Evolutionary conservation across 192 early-diverging fungal species (phyloP), one percentile per base, ranked within the genome.

Genomic region (Entomortierella lignicola): DNA sequence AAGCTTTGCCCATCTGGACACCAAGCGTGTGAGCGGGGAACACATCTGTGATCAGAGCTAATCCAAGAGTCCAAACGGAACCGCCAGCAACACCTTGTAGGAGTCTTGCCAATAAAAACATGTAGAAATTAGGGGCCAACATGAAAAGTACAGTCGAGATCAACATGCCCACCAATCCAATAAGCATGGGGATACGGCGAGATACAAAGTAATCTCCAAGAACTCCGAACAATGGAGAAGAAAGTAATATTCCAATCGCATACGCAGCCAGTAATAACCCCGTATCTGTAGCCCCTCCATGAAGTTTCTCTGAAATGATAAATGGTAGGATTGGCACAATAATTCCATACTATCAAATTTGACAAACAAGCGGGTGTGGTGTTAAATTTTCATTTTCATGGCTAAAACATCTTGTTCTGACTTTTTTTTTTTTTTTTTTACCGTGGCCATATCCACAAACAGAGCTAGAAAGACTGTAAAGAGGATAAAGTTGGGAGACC

Each of bases 281-380:
- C 30, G 89, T 87, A 54, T 86, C 80, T 2, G 79, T 77, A 15
- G 86, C 85, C 50, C 85, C 85, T 69, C 87, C 85, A n/a, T 83
- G 67, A 44, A 89, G 71, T 60, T 83, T 79, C 11, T 92, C 87
- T 43, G 84, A 81, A 0, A 94, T 84, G 8, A 94, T 86, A 30
- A 89, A 83, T n/a, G 92, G 92, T 23, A 92, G 75, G 50, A 90
- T 88, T 6, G 92, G 92, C 8, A 94, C 87, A 26, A 91, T 87
- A n/a, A 92, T 83, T 26, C 92, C 92, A 59, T 94, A 92, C 75
- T 79, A 67, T 21, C 34, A 6, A 21, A 11, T n/a, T 18, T n/a
- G n/a, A 59, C 12, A 47, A 11, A 43, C n/a, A n/a, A n/a, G n/a
- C n/a, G n/a, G n/a, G 26, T 25, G n/a, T 17, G 13, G 30, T 34